Base-by-base conservation (phyloP, 768 basidiomycete genomes). In the Cyclocybe cylindracea region DNA sequence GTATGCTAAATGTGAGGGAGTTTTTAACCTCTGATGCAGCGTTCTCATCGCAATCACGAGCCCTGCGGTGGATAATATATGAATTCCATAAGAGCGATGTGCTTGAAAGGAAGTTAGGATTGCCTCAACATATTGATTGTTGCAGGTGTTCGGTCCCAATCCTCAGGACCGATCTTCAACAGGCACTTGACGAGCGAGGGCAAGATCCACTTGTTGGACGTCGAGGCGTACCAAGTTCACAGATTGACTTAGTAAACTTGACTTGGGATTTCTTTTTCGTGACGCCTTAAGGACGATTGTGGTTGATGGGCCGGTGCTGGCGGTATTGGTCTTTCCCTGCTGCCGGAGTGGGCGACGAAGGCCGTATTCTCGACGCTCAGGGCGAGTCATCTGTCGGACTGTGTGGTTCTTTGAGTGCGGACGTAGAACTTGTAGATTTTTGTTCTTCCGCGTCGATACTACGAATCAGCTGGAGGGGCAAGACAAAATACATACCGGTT, bases 51-150 rank as follows among this genome's bases (percentile, higher is more conserved):
- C 31, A 35, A 5, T 14, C 36, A 4, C 51, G 29, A 18, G 51
- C 51, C n/a, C 51, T 53, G 33, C 2, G 33, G 43, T 18, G 29
- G 4, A 43, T 10, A 9, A 2, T 7, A 8, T 10, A 34, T 42
- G 10, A 33, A 32, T 32, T 8, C 13, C n/a, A 46, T 16, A 10
- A 36, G 11, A 5, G n/a, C n/a, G n/a, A n/a, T n/a, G n/a, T n/a
- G n/a, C n/a, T 14, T 39, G 48, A 14, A 48, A 16, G 51, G n/a
- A 44, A 8, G 8, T 46, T 10, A 48, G 50, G 24, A 65, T 54
- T 1, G 53, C 61, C 9, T 65, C 61, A 11, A 65, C 6, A 58
- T 48, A 41, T 65, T 65, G 1, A 60, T 62, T 35, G 64, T 60
- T 4, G 61, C 39, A 0, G 54, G 61, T 4, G 55, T 60, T 5